Evolutionary conservation across 495 filamentous ascomycete species (phyloP), one percentile per base, ranked within the genome.

Genomic region (Talaromyces ruber): DNA sequence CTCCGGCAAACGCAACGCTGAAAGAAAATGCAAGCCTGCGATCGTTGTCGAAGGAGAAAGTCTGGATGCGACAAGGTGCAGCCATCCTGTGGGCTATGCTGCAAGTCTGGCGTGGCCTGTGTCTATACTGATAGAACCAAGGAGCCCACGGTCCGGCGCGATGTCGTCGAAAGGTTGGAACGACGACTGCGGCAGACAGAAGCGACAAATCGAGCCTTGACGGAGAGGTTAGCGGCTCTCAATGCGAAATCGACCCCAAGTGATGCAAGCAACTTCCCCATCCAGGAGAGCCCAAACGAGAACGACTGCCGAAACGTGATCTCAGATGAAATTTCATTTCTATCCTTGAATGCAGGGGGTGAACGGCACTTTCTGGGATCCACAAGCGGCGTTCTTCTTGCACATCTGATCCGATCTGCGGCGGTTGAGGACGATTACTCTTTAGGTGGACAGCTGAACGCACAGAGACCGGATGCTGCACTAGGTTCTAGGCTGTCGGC

Each of bases 21-120:
- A 45, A 4, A 45, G 18, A 45, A 45, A 45, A 45, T 45, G 39
- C 62, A 63, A 28, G 61, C 62, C 6, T 66, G 71, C 54, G 70
- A 71, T 57, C 65, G 68, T 7, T 75, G 72, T 61, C 70, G 67
- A 18, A 50, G 63, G 11, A 66, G 72, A 14, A 75, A 75, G 58
- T 71, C 73, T 25, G 63, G 67, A 47, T 75, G 72, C 50, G 72
- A 75, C 59, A 73, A 74, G 45, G 26, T 60, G n/a, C 64, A 57
- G 24, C 72, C 72, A 16, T 12, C 62, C 12, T 75, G 72, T 59
- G 67, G 72, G 18, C 64, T 63, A 11, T 75, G 72, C 56, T 29
- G 21, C 4, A 66, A 65, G 47, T 62, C 61, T 12, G 61, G 55
- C 25, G 60, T 67, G 6, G 9, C 16, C 9, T 75, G 72, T 30